Conservation (phyloP, 305 asterid species). For the Stenogyne calaminthoides region DNA sequence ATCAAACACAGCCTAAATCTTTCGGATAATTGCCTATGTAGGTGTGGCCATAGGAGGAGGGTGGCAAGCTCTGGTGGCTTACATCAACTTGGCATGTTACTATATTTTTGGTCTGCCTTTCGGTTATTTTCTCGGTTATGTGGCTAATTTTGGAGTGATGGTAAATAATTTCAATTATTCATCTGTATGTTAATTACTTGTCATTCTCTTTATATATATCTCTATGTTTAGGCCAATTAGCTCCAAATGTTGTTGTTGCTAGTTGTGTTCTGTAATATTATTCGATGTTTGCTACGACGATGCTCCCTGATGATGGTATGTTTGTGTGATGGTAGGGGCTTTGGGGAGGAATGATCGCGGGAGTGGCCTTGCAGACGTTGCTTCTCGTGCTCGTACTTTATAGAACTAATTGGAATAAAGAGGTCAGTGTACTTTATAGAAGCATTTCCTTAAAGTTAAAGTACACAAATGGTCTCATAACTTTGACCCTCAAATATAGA, state of each 20-base stretch:
- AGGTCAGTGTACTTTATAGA: constrained; percentile 66
- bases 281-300: neutral
- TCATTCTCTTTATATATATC: no score
- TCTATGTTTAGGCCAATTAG: neutral
- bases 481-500: no score
- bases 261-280: neutral
- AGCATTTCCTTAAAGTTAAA: neutral
- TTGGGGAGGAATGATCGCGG: constrained; percentile 87
- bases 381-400: constrained; percentile 60
- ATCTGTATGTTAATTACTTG: neutral
- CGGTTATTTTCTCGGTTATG: constrained; percentile 61
- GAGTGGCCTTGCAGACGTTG: constrained; percentile 60
- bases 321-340: constrained; percentile 51
- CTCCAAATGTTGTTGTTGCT: neutral
- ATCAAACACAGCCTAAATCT: neutral
- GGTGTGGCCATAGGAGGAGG: constrained; percentile 85
- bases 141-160: constrained; percentile 51
- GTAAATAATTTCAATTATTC: constrained; percentile 26
- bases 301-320: neutral
- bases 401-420: constrained; percentile 71
- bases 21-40: constrained; percentile 17
- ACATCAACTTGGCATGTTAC: constrained; percentile 68
- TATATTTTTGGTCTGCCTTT: constrained; percentile 64
- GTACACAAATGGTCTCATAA: no score
- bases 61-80: constrained; percentile 81